Percentiles rank a stretch among this genome's conserved stretches.
Conservation (phyloP, 371 early-diverging fungal species). For the Zancudomyces culisetae region DNA sequence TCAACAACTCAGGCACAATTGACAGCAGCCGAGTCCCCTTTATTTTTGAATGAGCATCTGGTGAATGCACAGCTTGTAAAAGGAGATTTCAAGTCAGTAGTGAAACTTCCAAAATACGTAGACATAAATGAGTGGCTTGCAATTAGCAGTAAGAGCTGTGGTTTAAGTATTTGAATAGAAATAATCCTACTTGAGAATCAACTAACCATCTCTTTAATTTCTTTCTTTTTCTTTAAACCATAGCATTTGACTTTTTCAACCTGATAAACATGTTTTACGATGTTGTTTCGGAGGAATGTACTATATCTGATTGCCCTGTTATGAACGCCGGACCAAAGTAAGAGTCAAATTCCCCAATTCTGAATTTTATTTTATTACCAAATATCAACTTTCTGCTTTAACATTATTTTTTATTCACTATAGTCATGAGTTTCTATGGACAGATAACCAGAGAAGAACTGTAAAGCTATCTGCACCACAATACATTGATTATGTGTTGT, state of each 20-base stretch:
- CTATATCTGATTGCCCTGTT: constrained; percentile 49
- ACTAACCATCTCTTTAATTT: too few species aligned
- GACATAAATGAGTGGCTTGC: constrained; percentile 90
- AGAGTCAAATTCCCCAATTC: constrained; percentile 5
- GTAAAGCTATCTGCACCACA: constrained; percentile 78
- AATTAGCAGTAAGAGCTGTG: constrained; percentile 34
- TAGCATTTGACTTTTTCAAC: constrained; percentile 77
- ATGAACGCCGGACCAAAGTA: constrained; percentile 79
- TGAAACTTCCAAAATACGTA: constrained; percentile 69
- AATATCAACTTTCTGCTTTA: too few species aligned
- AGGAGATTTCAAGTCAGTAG: constrained; percentile 74
- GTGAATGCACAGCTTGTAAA: constrained; percentile 68
- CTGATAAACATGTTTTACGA: constrained; percentile 82
- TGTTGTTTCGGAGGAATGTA: constrained; percentile 78
- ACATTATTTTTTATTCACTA: too few species aligned
- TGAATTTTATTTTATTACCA: neutral
- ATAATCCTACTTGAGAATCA: too few species aligned
- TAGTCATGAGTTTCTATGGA: constrained; percentile 76
- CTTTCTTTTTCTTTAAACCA: neutral
- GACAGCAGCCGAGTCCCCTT: constrained; percentile 27
- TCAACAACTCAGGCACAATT: constrained; percentile 7
- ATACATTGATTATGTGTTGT: constrained; percentile 82
- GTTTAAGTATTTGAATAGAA: too few species aligned
- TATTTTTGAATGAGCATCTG: constrained; percentile 57
- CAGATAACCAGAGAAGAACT: constrained; percentile 63